Evolutionary conservation across 768 basidiomycete genomes (phyloP).

Genomic region (Agrocybe chaxingu): DNA sequence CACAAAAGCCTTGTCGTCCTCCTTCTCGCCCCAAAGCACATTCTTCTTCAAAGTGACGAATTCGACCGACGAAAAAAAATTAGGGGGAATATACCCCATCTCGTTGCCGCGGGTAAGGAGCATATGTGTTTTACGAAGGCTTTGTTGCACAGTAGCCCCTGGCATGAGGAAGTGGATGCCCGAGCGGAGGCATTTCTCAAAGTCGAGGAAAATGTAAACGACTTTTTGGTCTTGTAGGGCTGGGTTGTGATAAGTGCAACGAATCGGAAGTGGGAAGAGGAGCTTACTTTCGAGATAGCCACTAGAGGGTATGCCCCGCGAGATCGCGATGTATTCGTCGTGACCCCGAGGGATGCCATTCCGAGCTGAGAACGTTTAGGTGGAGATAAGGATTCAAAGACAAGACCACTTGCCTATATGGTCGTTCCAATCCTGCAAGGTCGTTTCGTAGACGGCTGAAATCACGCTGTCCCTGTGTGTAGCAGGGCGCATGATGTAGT

Average conservation of each 20-base stretch:
- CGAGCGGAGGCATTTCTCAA: slow-evolving; percentile 6
- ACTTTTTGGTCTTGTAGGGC: slow-evolving; percentile 10
- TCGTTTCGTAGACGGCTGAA: slow-evolving; percentile 15
- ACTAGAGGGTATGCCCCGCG: slow-evolving; percentile 9
- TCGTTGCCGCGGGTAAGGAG: slow-evolving; percentile 17
- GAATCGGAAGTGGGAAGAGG: background rate
- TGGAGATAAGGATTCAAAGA: background rate
- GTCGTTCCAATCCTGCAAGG: slow-evolving; percentile 11
- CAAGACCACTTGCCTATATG: slow-evolving; percentile 13
- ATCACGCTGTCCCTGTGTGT: background rate
- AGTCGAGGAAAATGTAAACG: slow-evolving; percentile 18
- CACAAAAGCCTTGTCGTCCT: background rate
- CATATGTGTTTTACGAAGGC: slow-evolving; percentile 1
- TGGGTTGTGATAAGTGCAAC: background rate
- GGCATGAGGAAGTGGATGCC: slow-evolving; percentile 19
- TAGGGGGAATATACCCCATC: slow-evolving; percentile 15
- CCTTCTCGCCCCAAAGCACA: slow-evolving; percentile 13
- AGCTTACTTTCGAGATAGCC: slow-evolving; percentile 13
- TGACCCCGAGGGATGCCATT: slow-evolving; percentile 16
- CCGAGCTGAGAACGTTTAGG: slow-evolving; percentile 8
- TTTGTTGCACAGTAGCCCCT: slow-evolving; percentile 7
- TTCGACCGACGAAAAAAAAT: slow-evolving; percentile 11
- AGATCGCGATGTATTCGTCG: slow-evolving; percentile 18
- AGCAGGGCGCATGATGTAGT: slow-evolving; percentile 12
- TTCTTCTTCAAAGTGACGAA: slow-evolving; percentile 8